A percentile compares a stretch with the other conserved stretches of the same genome.
Evolutionary conservation across 306 rosid species (phyloP).

Genomic region (Datisca glomerata): DNA sequence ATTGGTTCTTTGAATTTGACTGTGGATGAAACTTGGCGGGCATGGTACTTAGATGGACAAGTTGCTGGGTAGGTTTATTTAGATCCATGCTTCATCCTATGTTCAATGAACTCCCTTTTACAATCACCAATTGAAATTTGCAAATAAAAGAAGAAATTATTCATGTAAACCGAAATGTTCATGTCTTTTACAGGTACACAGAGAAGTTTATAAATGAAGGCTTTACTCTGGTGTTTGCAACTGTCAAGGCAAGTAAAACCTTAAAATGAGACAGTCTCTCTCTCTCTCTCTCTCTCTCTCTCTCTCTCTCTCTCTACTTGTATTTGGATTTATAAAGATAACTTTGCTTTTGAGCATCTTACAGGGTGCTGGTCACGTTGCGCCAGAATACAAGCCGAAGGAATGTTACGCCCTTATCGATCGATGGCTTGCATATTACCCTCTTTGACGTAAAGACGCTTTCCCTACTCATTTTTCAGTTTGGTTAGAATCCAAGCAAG

Average conservation of each 20-base stretch:
- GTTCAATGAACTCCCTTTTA: no score
- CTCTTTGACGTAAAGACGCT: no score
- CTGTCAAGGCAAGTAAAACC: slow-evolving; percentile 12
- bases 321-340: no score
- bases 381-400: slow-evolving; percentile 19
- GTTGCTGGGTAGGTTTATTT: slow-evolving; percentile 18
- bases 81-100: not conserved
- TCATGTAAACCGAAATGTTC: not conserved
- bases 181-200: slow-evolving; percentile 15
- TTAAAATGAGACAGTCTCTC: not conserved
- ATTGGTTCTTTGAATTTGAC: slow-evolving; percentile 12
- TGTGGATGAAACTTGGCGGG: slow-evolving; percentile 9
- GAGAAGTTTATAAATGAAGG: slow-evolving; percentile 4
- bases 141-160: no score
- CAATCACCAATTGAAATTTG: no score
- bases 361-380: slow-evolving; percentile 21
- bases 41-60: slow-evolving; percentile 22
- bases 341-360: not conserved
- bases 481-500: no score
- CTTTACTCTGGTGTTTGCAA: slow-evolving; percentile 9
- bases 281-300: not conserved
- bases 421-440: slow-evolving; percentile 17
- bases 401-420: slow-evolving; percentile 15
- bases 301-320: no score
- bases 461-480: no score